A percentile compares a stretch with the other conserved stretches of the same genome.
Evolutionary conservation across 192 early-diverging fungal genomes (phyloP).

Genomic region (Diversispora eburnea): DNA sequence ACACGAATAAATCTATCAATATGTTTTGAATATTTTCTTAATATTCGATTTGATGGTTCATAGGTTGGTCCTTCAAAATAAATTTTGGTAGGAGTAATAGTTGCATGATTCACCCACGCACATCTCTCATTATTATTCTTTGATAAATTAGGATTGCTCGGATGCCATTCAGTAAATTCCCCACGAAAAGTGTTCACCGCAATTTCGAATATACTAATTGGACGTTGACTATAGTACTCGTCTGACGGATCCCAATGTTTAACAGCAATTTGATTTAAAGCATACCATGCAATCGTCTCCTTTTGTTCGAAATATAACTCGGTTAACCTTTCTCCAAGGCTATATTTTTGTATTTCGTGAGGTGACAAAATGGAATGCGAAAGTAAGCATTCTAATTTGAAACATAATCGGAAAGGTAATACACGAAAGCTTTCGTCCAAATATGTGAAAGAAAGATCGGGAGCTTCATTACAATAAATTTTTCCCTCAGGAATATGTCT

Average conservation of each 20-base stretch:
- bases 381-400: constrained; percentile 14
- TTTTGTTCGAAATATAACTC: neutral
- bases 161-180: neutral
- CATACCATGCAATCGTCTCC: neutral
- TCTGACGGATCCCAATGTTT: constrained; percentile 15
- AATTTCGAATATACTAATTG: neutral
- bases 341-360: neutral
- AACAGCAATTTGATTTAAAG: neutral
- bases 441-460: neutral
- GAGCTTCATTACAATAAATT: neutral
- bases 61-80: constrained; percentile 58
- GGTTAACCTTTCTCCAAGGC: neutral
- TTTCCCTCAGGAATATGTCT: neutral
- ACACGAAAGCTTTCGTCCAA: neutral
- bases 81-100: constrained; percentile 62
- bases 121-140: neutral
- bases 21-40: constrained; percentile 51
- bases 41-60: constrained; percentile 72
- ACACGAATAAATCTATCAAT: constrained; percentile 65
- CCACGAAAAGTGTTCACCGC: neutral
- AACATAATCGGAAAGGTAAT: constrained; percentile 11
- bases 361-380: neutral
- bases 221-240: neutral
- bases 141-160: neutral
- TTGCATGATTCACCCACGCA: constrained; percentile 15